phyloP scores from a whole-genome alignment of 2,329 filamentous ascomycete genomes.

The Verticillium nonalfalfae region DNA sequence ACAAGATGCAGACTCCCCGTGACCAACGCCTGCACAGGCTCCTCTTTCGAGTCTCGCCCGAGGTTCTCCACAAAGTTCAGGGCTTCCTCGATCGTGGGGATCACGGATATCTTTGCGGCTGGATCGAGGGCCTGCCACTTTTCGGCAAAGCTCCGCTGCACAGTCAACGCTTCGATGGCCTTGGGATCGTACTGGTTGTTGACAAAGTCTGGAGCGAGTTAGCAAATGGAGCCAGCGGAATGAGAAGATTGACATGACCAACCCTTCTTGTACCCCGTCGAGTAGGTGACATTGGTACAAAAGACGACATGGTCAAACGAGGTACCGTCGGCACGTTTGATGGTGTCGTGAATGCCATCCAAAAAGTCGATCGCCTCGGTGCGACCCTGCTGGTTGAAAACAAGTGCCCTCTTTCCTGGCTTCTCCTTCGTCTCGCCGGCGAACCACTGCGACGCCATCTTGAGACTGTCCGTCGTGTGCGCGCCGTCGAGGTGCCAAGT shows the following conservation, averaged over 20 bases:
- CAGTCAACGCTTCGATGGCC: slow-evolving; percentile 43
- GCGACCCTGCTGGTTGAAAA: slow-evolving; percentile 82
- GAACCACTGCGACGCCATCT: slow-evolving; percentile 79
- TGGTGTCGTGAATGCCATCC: slow-evolving; percentile 33
- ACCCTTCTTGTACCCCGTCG: slow-evolving; percentile 43
- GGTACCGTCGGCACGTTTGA: slow-evolving; percentile 20
- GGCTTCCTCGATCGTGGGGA: slow-evolving; percentile 50
- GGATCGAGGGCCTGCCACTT: slow-evolving; percentile 44
- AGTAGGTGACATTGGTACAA: slow-evolving; percentile 68
- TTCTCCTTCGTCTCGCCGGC: slow-evolving; percentile 37
- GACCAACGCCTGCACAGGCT: slow-evolving; percentile 37
- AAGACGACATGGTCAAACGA: slow-evolving; percentile 72
- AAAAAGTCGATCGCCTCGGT: slow-evolving; percentile 48
- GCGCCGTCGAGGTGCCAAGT: slow-evolving; percentile 90
- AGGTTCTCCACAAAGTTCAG: slow-evolving; percentile 38
- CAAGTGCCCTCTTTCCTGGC: slow-evolving; percentile 46
- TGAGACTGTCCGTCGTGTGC: slow-evolving; percentile 86
- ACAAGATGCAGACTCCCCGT: slow-evolving; percentile 61
- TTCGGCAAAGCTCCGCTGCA: slow-evolving; percentile 46
- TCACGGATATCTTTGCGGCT: slow-evolving; percentile 32
- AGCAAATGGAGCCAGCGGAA: slow-evolving; percentile 4
- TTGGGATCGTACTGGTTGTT: slow-evolving; percentile 47
- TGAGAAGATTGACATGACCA: not conserved
- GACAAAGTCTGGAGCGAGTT: slow-evolving; percentile 40
- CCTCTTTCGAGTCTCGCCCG: slow-evolving; percentile 19